Evolutionary conservation across 179 eudicot species (phyloP).

Genomic region (Sideroxylon spinosum): DNA sequence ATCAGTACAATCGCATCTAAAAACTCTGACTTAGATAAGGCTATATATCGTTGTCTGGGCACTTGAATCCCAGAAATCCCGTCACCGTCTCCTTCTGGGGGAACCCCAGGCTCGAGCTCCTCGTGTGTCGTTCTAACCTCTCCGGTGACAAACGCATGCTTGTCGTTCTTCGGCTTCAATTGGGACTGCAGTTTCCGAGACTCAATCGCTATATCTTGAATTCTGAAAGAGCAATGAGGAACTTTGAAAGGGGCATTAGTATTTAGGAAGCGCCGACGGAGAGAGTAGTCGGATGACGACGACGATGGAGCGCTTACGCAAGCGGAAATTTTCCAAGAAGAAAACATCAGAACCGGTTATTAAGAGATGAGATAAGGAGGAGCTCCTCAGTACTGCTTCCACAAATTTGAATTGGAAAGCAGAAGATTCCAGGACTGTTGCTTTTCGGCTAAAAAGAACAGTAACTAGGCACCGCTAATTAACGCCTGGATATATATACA

Average conservation of each 20-base stretch:
- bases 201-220: neutral
- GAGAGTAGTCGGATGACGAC: neutral
- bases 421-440: too few relatives aligned
- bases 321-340: neutral
- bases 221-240: slow-evolving; percentile 13
- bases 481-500: too few relatives aligned
- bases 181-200: neutral
- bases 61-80: slow-evolving; percentile 57
- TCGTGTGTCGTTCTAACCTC: neutral
- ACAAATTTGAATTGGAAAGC: too few relatives aligned
- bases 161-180: neutral
- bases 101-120: neutral
- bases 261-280: neutral
- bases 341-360: slow-evolving; percentile 10
- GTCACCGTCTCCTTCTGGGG: neutral
- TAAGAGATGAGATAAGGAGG: neutral
- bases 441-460: too few relatives aligned
- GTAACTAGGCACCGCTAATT: too few relatives aligned
- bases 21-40: slow-evolving; percentile 59
- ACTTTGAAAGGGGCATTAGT: neutral
- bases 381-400: too few relatives aligned
- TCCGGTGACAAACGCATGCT: neutral
- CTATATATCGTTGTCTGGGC: slow-evolving; percentile 59
- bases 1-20: slow-evolving; percentile 46
- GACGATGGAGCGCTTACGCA: neutral